Conservation (phyloP, 179 eudicot genomes). For the Drosera spatulata region DNA sequence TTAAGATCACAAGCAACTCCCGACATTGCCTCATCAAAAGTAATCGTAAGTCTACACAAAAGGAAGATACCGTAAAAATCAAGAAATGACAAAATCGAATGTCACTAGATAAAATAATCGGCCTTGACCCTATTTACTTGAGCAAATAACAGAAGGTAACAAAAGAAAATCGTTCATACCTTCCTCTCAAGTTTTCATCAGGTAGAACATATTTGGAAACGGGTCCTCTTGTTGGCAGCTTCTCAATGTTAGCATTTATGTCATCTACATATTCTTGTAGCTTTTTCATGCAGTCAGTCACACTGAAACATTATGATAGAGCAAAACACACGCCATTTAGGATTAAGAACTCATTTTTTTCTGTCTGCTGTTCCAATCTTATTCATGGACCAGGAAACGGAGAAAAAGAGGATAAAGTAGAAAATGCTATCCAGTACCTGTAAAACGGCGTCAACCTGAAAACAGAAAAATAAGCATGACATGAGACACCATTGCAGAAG, state of each 20-base stretch:
- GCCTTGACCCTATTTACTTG: no score
- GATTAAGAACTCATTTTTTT: background rate
- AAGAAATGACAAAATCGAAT: constrained; percentile 1
- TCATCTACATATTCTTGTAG: constrained; percentile 77
- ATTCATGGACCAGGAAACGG: background rate
- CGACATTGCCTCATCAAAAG: constrained; percentile 57
- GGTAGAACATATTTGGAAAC: constrained; percentile 90
- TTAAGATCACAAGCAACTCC: constrained; percentile 94
- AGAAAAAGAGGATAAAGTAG: background rate
- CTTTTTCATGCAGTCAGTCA: constrained; percentile 59
- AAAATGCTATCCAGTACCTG: constrained; percentile 27
- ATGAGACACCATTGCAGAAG: constrained; percentile 6
- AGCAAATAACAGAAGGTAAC: no score
- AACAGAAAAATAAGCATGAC: constrained; percentile 1
- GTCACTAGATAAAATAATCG: no score
- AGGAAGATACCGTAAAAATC: constrained; percentile 6
- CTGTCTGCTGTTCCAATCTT: no score
- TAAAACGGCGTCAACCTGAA: constrained; percentile 98
- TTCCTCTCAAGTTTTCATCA: constrained; percentile 35
- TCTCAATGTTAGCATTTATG: constrained; percentile 79
- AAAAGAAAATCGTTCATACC: no score
- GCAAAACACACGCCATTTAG: constrained; percentile 4
- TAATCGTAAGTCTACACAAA: constrained; percentile 41
- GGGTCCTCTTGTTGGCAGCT: constrained; percentile 73
- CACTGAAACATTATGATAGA: constrained; percentile 33